Base-by-base conservation (phyloP, 2,329 filamentous ascomycete species). In the Botrytis aclada region DNA sequence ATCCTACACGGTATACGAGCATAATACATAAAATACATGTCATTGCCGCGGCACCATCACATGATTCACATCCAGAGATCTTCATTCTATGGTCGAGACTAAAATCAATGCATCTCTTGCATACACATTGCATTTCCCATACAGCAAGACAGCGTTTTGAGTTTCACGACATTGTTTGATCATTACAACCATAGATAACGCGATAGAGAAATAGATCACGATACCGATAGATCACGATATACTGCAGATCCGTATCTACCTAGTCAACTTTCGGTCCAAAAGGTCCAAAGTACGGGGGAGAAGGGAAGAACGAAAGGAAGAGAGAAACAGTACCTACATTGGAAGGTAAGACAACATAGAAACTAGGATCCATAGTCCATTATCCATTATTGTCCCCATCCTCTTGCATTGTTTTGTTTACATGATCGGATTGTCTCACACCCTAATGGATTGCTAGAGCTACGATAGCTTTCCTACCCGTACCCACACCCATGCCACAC, bases 331-430 rank as follows among this genome's bases (percentile, higher is more conserved):
- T 29, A 18, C 51, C 51, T 56, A 56, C 51, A 56, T 56, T 18
- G 45, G 37, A 54, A 67, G 37, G 45, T 54, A 54, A 67, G 64
- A 54, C 64, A 54, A 39, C 20, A 39, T 9, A 39, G 32, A 34
- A 51, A 39, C 64, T 29, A 64, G 32, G 32, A 61, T 37, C 20
- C 22, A 22, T 8, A 18, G 43, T 41, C 25, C 25, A 51, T 14
- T n/a, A 14, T 51, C 9, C 39, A 32, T 29, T 45, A 8, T 51
- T 45, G 9, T 51, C 25, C n/a, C 45, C 45, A 51, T 39, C 43
- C 63, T 32, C 47, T 66, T 66, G 63, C 43, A 51, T 65, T 65
- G 45, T 62, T 62, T n/a, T 39, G 58, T 61, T 39, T 62, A 62
- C 22, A 39, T 62, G 60, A 39, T 63, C 39, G 37, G 39, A 54